phyloP scores from a whole-genome alignment of 371 early-diverging fungal genomes.

The Mucor circinelloides region DNA sequence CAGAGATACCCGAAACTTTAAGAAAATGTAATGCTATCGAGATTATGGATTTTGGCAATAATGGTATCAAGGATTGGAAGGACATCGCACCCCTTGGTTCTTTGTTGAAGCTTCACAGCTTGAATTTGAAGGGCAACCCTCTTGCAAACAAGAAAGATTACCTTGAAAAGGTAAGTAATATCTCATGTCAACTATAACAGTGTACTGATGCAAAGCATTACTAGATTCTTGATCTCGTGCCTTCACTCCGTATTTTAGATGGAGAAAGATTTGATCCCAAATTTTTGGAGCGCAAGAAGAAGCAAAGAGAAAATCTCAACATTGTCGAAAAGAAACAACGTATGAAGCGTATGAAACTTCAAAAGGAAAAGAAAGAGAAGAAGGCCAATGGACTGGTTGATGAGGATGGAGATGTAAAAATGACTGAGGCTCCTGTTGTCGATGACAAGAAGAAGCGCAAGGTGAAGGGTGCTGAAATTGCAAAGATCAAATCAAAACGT shows the following conservation, averaged over 20 bases:
- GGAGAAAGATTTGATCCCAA: conserved; percentile 81
- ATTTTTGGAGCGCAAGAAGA: conserved; percentile 71
- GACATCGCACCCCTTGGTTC: conserved; percentile 69
- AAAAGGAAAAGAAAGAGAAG: conserved; percentile 36
- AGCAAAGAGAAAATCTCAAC: conserved; percentile 45
- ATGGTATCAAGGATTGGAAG: conserved; percentile 63
- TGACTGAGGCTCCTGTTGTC: conserved; percentile 16
- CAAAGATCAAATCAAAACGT: conserved; percentile 25
- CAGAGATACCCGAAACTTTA: conserved; percentile 64
- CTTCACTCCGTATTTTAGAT: conserved; percentile 78
- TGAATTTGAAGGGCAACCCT: conserved; percentile 84
- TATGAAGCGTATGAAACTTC: conserved; percentile 33
- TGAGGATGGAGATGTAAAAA: conserved; percentile 6
- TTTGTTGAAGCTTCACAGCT: conserved; percentile 62
- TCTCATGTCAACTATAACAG: neutral
- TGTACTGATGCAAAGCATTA: neutral
- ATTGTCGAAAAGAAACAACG: conserved; percentile 46
- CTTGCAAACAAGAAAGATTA: conserved; percentile 67
- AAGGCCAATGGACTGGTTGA: conserved; percentile 16
- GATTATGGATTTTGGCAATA: conserved; percentile 79
- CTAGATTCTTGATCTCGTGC: conserved; percentile 64
- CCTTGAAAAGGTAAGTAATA: conserved; percentile 54
- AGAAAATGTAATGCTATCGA: conserved; percentile 59
- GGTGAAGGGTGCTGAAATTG: conserved; percentile 33
- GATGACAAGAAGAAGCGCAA: conserved; percentile 25